A percentile compares a stretch with the other conserved stretches of the same genome.
phyloP scores from a whole-genome alignment of 495 filamentous ascomycete species.

The Cladorrhinum samala region DNA sequence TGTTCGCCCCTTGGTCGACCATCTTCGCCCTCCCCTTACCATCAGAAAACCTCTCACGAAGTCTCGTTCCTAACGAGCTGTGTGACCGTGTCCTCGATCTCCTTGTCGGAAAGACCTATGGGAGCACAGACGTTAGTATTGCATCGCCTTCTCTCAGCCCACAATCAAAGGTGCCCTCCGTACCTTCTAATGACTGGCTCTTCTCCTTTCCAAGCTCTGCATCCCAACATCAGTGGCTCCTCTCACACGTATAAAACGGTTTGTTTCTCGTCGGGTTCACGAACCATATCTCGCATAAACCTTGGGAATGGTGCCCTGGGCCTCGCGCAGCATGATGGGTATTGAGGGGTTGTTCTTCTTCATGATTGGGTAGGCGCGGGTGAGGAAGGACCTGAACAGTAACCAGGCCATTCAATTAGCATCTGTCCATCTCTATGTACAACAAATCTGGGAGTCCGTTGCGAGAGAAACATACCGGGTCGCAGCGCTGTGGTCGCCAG shows the following conservation, averaged over 20 bases:
- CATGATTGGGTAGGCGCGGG: slow-evolving; percentile 93
- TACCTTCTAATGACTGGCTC: slow-evolving; percentile 74
- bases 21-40: not conserved
- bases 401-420: slow-evolving; percentile 3
- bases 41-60: not conserved
- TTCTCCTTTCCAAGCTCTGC: slow-evolving; percentile 84
- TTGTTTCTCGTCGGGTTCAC: slow-evolving; percentile 23
- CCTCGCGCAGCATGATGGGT: slow-evolving; percentile 92
- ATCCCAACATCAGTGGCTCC: not conserved
- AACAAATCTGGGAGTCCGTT: not conserved
- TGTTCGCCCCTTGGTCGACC: not conserved
- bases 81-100: slow-evolving; percentile 86
- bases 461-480: slow-evolving; percentile 68
- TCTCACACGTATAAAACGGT: not conserved
- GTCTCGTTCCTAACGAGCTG: slow-evolving; percentile 58
- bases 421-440: too few species aligned
- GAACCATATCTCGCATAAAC: slow-evolving; percentile 92
- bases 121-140: slow-evolving; percentile 7
- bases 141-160: slow-evolving; percentile 45
- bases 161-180: slow-evolving; percentile 50
- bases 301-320: slow-evolving; percentile 68
- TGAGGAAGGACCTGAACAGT: slow-evolving; percentile 74
- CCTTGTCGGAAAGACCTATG: slow-evolving; percentile 85
- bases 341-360: slow-evolving; percentile 97
- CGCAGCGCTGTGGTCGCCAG: slow-evolving; percentile 76